phyloP scores from a whole-genome alignment of 1,284 basidiomycete species.

The Schizopora paradoxa region DNA sequence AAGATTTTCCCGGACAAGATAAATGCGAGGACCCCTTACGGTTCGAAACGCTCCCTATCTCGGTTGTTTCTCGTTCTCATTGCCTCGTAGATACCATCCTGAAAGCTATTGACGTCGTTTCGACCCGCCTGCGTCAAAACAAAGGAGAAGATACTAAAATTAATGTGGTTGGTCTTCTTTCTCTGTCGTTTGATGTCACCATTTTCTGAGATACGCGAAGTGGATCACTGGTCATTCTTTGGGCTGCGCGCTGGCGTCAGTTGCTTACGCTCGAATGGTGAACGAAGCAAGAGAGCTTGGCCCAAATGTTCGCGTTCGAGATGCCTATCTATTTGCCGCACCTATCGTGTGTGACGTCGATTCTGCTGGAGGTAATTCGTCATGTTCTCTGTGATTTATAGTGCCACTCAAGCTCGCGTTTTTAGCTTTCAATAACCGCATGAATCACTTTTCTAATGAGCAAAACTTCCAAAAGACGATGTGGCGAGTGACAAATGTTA shows the following conservation, averaged over 20 bases:
- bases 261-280: constrained; percentile 25
- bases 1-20: constrained; percentile 24
- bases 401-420: constrained; percentile 3
- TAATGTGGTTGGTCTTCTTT: constrained; percentile 20
- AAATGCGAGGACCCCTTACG: constrained; percentile 20
- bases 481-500: constrained; percentile 27
- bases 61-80: too few species aligned
- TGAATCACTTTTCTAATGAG: constrained; percentile 22
- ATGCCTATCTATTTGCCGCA: constrained; percentile 27
- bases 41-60: too few species aligned
- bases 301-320: constrained; percentile 22
- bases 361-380: constrained; percentile 19
- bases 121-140: constrained; percentile 15
- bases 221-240: constrained; percentile 31
- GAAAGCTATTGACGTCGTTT: constrained; percentile 19
- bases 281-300: constrained; percentile 23
- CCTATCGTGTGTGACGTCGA: constrained; percentile 25
- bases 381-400: not conserved
- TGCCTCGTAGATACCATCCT: constrained; percentile 22
- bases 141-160: constrained; percentile 20
- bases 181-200: not conserved
- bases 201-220: constrained; percentile 1
- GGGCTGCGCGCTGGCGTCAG: constrained; percentile 26
- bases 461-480: constrained; percentile 24
- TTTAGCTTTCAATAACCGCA: constrained; percentile 23